These are phyloP conservation scores for Osmozyma mogii DNA, from an alignment of 805 yeast genomes.

Conservation along the genomic window DNA sequence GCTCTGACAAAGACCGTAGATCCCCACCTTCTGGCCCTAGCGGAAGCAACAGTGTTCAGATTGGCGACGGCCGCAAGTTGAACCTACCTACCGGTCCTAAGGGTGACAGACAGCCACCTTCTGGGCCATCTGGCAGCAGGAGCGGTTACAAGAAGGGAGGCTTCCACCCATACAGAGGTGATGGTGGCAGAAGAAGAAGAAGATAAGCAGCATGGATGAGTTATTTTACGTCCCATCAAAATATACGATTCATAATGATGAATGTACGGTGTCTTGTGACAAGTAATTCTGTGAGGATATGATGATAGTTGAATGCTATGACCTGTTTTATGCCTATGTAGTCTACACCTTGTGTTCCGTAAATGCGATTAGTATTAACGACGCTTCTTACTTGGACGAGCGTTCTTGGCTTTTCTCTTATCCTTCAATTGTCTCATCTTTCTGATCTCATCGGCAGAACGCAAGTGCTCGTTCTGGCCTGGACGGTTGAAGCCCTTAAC, in stretches of 20 bases:
- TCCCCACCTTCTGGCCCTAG: slow-evolving; percentile 3
- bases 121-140: slow-evolving; percentile 21
- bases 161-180: slow-evolving; percentile 41
- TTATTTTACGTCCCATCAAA: too few relatives aligned
- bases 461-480: slow-evolving; percentile 47
- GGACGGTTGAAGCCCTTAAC: slow-evolving; percentile 60
- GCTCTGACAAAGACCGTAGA: neutral
- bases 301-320: too few relatives aligned
- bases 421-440: slow-evolving; percentile 66
- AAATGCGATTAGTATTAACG: too few relatives aligned
- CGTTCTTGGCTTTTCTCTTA: slow-evolving; percentile 75
- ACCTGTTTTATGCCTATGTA: too few relatives aligned
- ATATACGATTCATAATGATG: too few relatives aligned
- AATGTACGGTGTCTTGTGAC: too few relatives aligned
- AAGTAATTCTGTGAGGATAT: too few relatives aligned
- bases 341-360: too few relatives aligned
- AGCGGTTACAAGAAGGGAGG: slow-evolving; percentile 20
- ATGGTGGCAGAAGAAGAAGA: slow-evolving; percentile 34
- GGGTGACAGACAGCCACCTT: slow-evolving; percentile 32
- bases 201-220: slow-evolving; percentile 5
- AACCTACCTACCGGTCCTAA: slow-evolving; percentile 48
- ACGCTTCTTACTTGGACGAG: slow-evolving; percentile 56
- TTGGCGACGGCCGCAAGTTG: slow-evolving; percentile 19
- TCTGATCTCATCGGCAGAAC: slow-evolving; percentile 66
- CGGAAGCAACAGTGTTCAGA: slow-evolving; percentile 9